phyloP scores from a whole-genome alignment of 2,329 filamentous ascomycete species.

The Calonectria pauciramosa region DNA sequence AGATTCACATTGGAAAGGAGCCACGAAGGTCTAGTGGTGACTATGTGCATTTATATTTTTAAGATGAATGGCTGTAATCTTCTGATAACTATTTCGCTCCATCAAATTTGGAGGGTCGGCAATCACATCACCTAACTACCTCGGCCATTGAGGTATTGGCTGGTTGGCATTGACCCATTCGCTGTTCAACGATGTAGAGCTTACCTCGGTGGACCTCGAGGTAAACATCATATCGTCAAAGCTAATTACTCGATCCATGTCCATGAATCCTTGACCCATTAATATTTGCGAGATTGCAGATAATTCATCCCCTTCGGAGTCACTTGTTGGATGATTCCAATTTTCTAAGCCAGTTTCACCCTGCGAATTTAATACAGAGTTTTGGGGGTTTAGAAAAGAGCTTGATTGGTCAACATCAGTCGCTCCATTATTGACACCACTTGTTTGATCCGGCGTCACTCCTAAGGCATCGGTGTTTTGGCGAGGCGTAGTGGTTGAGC shows the following conservation, averaged over 20 bases:
- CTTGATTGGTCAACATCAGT: background rate
- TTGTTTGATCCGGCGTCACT: background rate
- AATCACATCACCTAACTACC: background rate
- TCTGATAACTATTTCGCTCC: background rate
- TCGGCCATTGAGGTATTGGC: background rate
- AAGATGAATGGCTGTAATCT: background rate
- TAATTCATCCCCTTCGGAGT: conserved; percentile 38
- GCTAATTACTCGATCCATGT: conserved; percentile 51
- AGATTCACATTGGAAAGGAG: background rate
- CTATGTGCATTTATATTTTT: background rate
- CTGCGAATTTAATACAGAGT: background rate
- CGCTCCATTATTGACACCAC: no score
- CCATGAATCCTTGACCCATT: conserved; percentile 50
- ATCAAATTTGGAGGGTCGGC: background rate
- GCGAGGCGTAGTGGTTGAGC: background rate
- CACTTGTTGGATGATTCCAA: conserved; percentile 6
- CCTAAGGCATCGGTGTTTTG: background rate
- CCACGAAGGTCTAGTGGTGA: background rate
- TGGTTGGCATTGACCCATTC: background rate
- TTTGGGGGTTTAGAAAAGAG: background rate
- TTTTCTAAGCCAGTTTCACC: background rate
- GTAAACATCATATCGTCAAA: conserved; percentile 51
- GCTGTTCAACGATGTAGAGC: background rate
- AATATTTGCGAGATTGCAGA: conserved; percentile 49
- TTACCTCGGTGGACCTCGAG: background rate